A percentile compares a stretch with the other conserved stretches of the same genome.
phyloP scores from a whole-genome alignment of 352 stramenopile species.

The Globisporangium ultimum region DNA sequence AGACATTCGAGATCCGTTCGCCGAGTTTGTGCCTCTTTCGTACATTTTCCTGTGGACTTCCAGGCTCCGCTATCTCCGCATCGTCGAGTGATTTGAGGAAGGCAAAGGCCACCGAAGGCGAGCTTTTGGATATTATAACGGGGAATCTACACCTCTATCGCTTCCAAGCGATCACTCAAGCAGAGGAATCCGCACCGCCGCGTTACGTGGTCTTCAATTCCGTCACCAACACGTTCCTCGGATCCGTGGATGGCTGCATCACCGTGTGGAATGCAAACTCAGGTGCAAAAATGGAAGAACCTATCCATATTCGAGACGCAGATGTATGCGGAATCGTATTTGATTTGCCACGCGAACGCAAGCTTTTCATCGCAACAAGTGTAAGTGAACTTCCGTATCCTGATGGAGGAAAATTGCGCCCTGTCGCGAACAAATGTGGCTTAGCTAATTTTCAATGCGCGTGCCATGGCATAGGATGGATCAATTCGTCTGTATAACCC shows the following conservation, averaged over 20 bases:
- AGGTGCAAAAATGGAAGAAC: conserved; percentile 51
- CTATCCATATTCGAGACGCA: conserved; percentile 36
- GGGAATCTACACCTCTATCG: conserved; percentile 53
- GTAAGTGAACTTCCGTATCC: conserved; percentile 22
- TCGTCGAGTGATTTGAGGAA: background rate
- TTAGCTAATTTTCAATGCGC: background rate
- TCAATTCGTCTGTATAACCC: conserved; percentile 67
- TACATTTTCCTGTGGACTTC: conserved; percentile 29
- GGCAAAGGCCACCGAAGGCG: conserved; percentile 16
- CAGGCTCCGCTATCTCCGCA: background rate
- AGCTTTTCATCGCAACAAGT: conserved; percentile 65
- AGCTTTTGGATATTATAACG: conserved; percentile 43
- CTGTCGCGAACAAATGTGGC: no score
- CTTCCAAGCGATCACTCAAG: conserved; percentile 41
- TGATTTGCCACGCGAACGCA: conserved; percentile 56
- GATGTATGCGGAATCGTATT: conserved; percentile 62
- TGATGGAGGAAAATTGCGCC: no score
- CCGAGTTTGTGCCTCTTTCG: conserved; percentile 42
- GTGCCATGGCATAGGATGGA: conserved; percentile 34
- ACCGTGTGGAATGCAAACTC: conserved; percentile 71
- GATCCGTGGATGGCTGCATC: conserved; percentile 49
- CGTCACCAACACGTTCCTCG: conserved; percentile 60
- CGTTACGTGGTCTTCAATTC: conserved; percentile 53
- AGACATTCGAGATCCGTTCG: conserved; percentile 48
- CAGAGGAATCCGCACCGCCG: conserved; percentile 30